Conservation (phyloP, 495 filamentous ascomycete genomes). For the Rhypophila decipiens region DNA sequence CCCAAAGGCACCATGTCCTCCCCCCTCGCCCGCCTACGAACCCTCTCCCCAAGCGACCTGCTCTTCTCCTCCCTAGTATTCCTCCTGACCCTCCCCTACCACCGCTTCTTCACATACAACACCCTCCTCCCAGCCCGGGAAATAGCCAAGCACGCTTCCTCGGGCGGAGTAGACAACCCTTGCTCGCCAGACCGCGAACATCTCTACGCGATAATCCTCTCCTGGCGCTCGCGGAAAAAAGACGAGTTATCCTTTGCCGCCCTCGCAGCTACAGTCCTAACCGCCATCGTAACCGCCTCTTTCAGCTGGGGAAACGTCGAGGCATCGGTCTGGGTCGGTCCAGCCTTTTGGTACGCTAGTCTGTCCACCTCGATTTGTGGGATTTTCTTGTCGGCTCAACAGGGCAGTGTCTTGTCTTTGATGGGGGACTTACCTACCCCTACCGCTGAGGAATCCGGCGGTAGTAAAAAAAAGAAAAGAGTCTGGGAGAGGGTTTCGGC, state of each 20-base stretch:
- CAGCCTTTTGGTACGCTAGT: constrained; percentile 5
- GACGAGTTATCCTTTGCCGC: background rate
- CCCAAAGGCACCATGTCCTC: too few relatives aligned
- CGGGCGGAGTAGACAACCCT: background rate
- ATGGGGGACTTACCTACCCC: background rate
- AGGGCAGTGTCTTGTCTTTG: background rate
- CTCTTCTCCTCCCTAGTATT: background rate
- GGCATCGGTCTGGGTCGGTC: constrained; percentile 2
- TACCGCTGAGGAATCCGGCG: background rate
- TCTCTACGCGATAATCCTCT: background rate
- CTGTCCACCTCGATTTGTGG: background rate
- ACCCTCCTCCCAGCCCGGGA: constrained; percentile 1
- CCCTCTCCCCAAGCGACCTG: background rate
- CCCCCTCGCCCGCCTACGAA: too few relatives aligned
- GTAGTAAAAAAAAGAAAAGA: too few relatives aligned
- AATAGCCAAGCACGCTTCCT: background rate
- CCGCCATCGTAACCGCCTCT: constrained; percentile 4
- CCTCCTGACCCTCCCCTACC: constrained; percentile 4
- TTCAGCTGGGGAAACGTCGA: background rate
- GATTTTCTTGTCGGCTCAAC: constrained; percentile 2
- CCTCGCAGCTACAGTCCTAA: constrained; percentile 1
- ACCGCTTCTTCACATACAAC: constrained; percentile 4
- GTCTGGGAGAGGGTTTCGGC: too few relatives aligned
- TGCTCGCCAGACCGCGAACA: background rate
- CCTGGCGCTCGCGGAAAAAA: constrained; percentile 1